Base-by-base conservation (phyloP, 208 protist genomes). In the Trypanosoma conorhini region DNA sequence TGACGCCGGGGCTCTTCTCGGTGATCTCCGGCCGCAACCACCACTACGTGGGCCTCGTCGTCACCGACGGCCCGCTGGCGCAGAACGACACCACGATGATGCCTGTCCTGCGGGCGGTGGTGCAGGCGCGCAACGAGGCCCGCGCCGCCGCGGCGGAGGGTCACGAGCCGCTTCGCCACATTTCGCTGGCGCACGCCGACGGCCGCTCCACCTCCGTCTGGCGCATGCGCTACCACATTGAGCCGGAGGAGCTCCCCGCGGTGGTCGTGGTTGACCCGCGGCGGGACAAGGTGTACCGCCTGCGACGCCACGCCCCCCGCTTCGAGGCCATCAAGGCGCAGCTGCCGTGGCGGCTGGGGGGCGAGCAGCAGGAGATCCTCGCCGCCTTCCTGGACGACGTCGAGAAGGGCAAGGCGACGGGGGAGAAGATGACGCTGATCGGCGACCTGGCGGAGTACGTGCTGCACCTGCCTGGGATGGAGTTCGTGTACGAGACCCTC, bases 221-320 rank as follows among this genome's bases (percentile, higher is more conserved):
- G 87, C 81, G 59, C 33, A 64, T 42, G 58, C 80, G 81, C 66
- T 93, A 93, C 77, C 72, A 80, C 57, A 74, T 96, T 26, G 63
- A 76, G 44, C 9, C 61, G 57, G 57, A 77, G 12, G 80, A 93
- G 33, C 66, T 94, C 42, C 91, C 91, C 7, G 82, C 88, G n/a
- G 70, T 96, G 38, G 1, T 96, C 44, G 78, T 94, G 38, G 80
- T 94, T 30, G 91, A 96, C 74, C 80, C 85, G 24, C 67, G 79
- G 55, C 86, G 86, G 15, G 76, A 93, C 48, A 83, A 87, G 38
- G 70, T 92, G 46, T 96, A 82, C 75, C 82, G 86, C 33, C 74
- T 87, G 61, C 67, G 80, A 69, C 89, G 65, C 4, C 83, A 77
- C 52, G 70, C 81, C 8, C 87, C 82, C 21, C 70, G 59, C 21